Conservation (phyloP, 2,329 filamentous ascomycete species). For the Fusarium subtropicale region DNA sequence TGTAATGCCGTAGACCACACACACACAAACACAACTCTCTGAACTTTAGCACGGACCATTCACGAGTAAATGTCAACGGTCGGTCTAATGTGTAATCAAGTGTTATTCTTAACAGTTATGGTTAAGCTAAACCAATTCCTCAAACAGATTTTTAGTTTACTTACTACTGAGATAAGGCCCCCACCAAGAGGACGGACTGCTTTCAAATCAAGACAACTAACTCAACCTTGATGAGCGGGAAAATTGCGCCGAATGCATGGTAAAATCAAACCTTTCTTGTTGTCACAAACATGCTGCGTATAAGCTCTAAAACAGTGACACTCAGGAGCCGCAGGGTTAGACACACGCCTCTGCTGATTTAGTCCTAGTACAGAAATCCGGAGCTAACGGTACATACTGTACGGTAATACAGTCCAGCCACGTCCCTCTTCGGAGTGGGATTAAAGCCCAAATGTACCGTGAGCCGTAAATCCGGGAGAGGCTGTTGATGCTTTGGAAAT, state of each 20-base stretch:
- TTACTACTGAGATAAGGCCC: background rate
- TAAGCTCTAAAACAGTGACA: conserved; percentile 10
- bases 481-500: conserved; percentile 5
- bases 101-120: conserved; percentile 22
- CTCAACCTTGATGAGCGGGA: background rate
- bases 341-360: conserved; percentile 27
- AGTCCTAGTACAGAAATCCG: conserved; percentile 16
- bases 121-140: conserved; percentile 13
- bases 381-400: conserved; percentile 22
- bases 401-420: background rate
- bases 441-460: conserved; percentile 14
- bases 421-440: background rate
- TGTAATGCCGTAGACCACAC: conserved; percentile 20
- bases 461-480: conserved; percentile 45
- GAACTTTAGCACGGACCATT: conserved; percentile 17
- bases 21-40: background rate
- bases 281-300: conserved; percentile 6
- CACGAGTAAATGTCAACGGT: background rate
- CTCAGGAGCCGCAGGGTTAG: conserved; percentile 1
- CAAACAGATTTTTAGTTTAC: background rate
- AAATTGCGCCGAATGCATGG: conserved; percentile 15
- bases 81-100: background rate
- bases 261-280: background rate
- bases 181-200: conserved; percentile 3
- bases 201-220: conserved; percentile 30